A percentile compares a stretch with the other conserved stretches of the same genome.
phyloP scores from a whole-genome alignment of 345 rosid genomes.

The Combretum micranthum region DNA sequence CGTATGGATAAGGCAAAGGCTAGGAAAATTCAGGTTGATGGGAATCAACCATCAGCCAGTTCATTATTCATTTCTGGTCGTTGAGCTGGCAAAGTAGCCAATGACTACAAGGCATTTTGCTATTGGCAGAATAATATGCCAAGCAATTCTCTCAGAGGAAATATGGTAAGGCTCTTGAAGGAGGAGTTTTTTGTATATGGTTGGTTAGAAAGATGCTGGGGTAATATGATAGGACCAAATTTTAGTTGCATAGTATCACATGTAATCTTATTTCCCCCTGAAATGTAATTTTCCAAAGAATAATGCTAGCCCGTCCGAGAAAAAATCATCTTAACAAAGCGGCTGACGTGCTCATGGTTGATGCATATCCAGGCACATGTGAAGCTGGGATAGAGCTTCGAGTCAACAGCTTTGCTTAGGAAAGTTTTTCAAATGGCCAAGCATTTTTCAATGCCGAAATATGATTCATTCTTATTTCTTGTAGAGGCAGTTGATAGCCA shows the following conservation, averaged over 20 bases:
- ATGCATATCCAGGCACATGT: too few species aligned
- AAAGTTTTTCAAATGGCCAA: too few species aligned
- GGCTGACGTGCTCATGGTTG: too few species aligned
- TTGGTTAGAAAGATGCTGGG: neutral
- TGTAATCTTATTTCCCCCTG: conserved; percentile 19
- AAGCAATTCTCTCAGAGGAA: conserved; percentile 11
- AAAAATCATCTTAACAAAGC: too few species aligned
- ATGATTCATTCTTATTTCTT: conserved; percentile 15
- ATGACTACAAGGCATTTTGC: conserved; percentile 11
- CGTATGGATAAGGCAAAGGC: conserved; percentile 79
- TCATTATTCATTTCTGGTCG: conserved; percentile 77
- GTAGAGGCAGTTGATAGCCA: conserved; percentile 10
- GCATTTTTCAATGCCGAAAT: conserved; percentile 2
- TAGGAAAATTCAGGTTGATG: conserved; percentile 58
- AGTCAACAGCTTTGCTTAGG: too few species aligned
- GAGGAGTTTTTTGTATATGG: conserved; percentile 4
- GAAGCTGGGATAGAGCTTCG: too few species aligned
- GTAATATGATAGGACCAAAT: conserved; percentile 1
- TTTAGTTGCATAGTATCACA: conserved; percentile 11
- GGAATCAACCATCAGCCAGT: conserved; percentile 47
- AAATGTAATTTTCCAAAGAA: conserved; percentile 12
- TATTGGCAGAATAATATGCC: conserved; percentile 15
- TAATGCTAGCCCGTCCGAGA: too few species aligned
- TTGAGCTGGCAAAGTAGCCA: conserved; percentile 27
- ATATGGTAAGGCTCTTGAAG: too few species aligned